phyloP scores from a whole-genome alignment of 257 asterid species.

The Salvia splendens region DNA sequence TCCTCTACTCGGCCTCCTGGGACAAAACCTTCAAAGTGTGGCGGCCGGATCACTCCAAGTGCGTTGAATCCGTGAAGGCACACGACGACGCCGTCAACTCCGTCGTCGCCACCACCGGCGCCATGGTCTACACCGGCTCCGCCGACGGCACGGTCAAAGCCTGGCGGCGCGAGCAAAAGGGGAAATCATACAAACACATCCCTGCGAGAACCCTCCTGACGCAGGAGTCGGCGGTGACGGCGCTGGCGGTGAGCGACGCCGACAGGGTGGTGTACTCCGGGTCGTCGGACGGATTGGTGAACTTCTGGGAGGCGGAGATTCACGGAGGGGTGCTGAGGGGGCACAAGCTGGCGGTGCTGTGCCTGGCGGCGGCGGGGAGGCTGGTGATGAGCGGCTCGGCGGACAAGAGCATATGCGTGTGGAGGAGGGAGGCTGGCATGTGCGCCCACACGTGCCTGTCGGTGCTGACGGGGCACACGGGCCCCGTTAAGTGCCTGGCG shows the following conservation, averaged over 20 bases:
- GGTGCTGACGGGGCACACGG: conserved; percentile 73
- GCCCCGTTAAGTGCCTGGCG: conserved; percentile 78
- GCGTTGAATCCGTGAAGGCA: conserved; percentile 79
- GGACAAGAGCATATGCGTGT: conserved; percentile 69
- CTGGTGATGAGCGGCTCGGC: conserved; percentile 77
- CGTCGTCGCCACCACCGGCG: conserved; percentile 57
- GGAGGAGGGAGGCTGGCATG: conserved; percentile 59
- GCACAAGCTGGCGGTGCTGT: conserved; percentile 77
- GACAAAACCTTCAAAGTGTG: conserved; percentile 80
- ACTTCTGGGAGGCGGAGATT: conserved; percentile 69
- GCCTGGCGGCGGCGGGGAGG: conserved; percentile 60
- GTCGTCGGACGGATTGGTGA: conserved; percentile 71
- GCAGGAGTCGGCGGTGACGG: conserved; percentile 76
- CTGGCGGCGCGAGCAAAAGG: conserved; percentile 59
- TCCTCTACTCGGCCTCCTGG: conserved; percentile 79
- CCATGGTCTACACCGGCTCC: conserved; percentile 71
- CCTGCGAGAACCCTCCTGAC: conserved; percentile 47
- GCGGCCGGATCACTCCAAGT: conserved; percentile 61
- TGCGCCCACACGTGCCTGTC: conserved; percentile 56
- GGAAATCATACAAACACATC: conserved; percentile 47
- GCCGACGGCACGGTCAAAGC: conserved; percentile 82
- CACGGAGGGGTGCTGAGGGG: conserved; percentile 75
- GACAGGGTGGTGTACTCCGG: conserved; percentile 61
- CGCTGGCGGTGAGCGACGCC: conserved; percentile 52
- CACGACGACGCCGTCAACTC: conserved; percentile 83